phyloP scores from a whole-genome alignment of 306 rosid genomes.

The Malus asiatica region DNA sequence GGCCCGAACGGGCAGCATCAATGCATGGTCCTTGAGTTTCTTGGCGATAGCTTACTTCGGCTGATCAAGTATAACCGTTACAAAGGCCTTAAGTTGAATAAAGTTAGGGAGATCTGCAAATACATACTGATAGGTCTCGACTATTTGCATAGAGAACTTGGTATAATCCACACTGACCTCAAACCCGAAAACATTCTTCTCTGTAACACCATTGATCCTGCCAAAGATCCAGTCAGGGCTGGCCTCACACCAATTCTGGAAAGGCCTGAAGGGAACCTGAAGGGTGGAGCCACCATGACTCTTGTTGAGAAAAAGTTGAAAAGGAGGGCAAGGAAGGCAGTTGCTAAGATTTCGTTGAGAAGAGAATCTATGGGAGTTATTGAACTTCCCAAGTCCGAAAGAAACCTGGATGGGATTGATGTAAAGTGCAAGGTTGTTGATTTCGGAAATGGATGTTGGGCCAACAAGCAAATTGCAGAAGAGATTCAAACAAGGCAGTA shows the following conservation, averaged over 20 bases:
- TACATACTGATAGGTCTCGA: slow-evolving; percentile 75
- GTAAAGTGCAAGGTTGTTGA: slow-evolving; percentile 90
- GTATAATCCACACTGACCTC: slow-evolving; percentile 82
- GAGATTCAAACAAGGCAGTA: slow-evolving; percentile 97
- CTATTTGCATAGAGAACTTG: slow-evolving; percentile 83
- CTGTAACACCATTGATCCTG: slow-evolving; percentile 61
- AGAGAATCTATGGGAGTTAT: slow-evolving; percentile 70
- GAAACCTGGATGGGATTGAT: slow-evolving; percentile 61
- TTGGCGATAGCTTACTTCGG: slow-evolving; percentile 92
- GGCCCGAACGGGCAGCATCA: slow-evolving; percentile 98
- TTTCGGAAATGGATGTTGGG: slow-evolving; percentile 95
- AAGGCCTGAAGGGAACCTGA: slow-evolving; percentile 67
- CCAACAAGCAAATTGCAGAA: slow-evolving; percentile 54
- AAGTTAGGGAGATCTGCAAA: slow-evolving; percentile 83
- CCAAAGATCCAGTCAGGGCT: slow-evolving; percentile 77
- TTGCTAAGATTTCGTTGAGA: slow-evolving; percentile 76
- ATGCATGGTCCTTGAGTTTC: slow-evolving; percentile 96
- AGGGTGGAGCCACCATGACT: slow-evolving; percentile 59
- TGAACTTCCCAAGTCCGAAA: slow-evolving; percentile 40
- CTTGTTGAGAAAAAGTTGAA: slow-evolving; percentile 73
- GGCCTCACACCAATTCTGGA: slow-evolving; percentile 59
- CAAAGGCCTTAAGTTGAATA: slow-evolving; percentile 62
- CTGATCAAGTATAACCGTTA: slow-evolving; percentile 68
- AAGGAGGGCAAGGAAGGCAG: slow-evolving; percentile 84
- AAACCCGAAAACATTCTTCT: slow-evolving; percentile 95